Conservation (phyloP, 2,329 filamentous ascomycete species). For the Ophiostoma sp. region DNA sequence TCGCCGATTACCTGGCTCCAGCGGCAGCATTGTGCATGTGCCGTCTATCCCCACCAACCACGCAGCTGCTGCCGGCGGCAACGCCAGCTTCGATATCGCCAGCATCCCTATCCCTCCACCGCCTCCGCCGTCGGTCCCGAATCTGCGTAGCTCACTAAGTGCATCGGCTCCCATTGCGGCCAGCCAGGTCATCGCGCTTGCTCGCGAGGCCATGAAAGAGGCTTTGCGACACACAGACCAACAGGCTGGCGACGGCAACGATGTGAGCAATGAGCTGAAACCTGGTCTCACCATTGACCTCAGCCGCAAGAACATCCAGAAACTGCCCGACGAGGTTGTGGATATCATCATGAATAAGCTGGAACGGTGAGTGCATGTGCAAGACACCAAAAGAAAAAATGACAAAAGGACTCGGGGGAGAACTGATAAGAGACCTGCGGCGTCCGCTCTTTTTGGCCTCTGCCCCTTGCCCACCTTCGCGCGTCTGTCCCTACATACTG, state of each 20-base stretch:
- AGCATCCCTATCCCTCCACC: slow-evolving; percentile 33
- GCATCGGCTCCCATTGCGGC: slow-evolving; percentile 51
- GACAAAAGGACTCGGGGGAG: neutral
- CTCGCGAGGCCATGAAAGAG: slow-evolving; percentile 60
- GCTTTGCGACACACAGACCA: slow-evolving; percentile 61
- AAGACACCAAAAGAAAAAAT: neutral
- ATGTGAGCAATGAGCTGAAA: slow-evolving; percentile 56
- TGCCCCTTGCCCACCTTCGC: neutral
- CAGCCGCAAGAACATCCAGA: slow-evolving; percentile 67
- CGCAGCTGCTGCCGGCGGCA: neutral
- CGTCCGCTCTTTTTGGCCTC: neutral
- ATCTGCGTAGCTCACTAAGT: slow-evolving; percentile 44
- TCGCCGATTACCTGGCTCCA: slow-evolving; percentile 32
- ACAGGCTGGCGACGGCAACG: slow-evolving; percentile 55
- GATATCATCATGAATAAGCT: slow-evolving; percentile 69
- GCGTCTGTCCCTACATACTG: neutral
- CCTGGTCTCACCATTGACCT: slow-evolving; percentile 73
- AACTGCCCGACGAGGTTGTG: slow-evolving; percentile 66
- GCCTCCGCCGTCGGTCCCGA: slow-evolving; percentile 36
- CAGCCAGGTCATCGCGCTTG: slow-evolving; percentile 59
- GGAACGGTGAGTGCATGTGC: slow-evolving; percentile 52
- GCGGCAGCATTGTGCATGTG: slow-evolving; percentile 27
- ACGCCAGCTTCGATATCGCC: slow-evolving; percentile 24
- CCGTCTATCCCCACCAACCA: slow-evolving; percentile 27
- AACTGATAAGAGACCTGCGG: neutral